Evolutionary conservation across 345 rosid genomes (phyloP), one percentile per base, ranked within the genome.

Genomic region (Crucihimalaya himalaica): DNA sequence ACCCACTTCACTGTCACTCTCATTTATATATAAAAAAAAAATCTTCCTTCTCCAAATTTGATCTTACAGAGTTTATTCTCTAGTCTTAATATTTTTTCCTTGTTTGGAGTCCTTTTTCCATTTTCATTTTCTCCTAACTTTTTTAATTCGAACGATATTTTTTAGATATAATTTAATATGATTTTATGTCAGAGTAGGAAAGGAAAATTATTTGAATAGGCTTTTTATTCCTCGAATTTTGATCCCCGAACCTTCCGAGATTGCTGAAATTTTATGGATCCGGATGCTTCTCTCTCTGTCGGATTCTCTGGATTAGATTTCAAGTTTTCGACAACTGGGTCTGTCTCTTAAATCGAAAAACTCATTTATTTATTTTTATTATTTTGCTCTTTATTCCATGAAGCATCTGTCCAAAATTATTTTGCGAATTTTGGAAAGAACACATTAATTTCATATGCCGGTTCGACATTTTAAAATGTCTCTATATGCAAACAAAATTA

Each of bases 241-340:
- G 77, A 59, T 71, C 81, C 80, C 72, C 83, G 89, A 84, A 82
- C 76, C 87, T 89, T 84, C 87, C 77, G 66, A 79, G 78, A 59
- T 63, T 56, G 35, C 66, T 28, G 53, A 55, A 83, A 81, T 66
- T 75, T 66, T 58, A 83, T 75, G 74, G 74, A 64, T 58, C 74
- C 76, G 73, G 88, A 81, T 83, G 87, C 84, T 81, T 84, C 93
- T 84, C 76, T 66, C 37, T 70, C 73, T 81, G 83, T 80, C 78
- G 78, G 77, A 66, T 67, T 62, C 53, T 74, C 42, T 86, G 79
- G 71, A 72, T 74, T 51, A 69, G 57, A 56, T 83, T 78, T 75
- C 84, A 84, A 84, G 90, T 86, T 89, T 77, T 89, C 84, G 80
- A 86, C 83, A 77, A 74, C 84, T 85, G 78, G 87, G 87, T 84